These are phyloP conservation scores for Alternaria triticimaculans DNA, from an alignment of 2,329 filamentous ascomycete genomes.

Conservation along the genomic window DNA sequence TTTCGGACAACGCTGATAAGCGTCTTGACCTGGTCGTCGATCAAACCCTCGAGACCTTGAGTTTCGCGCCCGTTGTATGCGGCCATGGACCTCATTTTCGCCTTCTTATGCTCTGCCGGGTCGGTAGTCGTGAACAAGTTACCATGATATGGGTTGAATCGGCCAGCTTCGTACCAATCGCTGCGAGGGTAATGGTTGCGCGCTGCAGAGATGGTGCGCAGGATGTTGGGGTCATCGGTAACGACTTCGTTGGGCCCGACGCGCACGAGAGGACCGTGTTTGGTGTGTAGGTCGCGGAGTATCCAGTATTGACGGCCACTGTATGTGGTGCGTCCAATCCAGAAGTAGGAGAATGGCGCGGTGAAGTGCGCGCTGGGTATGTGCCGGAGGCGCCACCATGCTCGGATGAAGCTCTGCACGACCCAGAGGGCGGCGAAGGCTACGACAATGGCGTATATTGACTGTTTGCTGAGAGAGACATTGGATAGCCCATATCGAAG, in stretches of 20 bases:
- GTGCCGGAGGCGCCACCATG: conserved; percentile 1
- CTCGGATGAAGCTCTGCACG: not conserved
- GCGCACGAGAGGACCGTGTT: conserved; percentile 38
- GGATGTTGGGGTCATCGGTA: conserved; percentile 56
- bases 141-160: conserved; percentile 8
- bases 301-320: conserved; percentile 8
- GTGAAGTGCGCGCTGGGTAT: not conserved
- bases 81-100: not conserved
- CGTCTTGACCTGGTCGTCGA: conserved; percentile 4
- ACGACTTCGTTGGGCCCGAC: conserved; percentile 56
- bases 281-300: not conserved
- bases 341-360: conserved; percentile 8
- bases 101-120: not conserved
- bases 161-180: conserved; percentile 2
- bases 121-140: conserved; percentile 4
- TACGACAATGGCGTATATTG: not conserved
- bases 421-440: not conserved
- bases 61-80: conserved; percentile 6
- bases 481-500: not conserved
- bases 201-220: conserved; percentile 51
- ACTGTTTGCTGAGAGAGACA: not conserved
- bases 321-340: conserved; percentile 1
- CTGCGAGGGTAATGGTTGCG: conserved; percentile 40
- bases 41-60: not conserved
- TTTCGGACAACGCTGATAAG: conserved; percentile 1